phyloP scores from a whole-genome alignment of 2,329 filamentous ascomycete genomes.

The Emmonsiellopsis sp. region DNA sequence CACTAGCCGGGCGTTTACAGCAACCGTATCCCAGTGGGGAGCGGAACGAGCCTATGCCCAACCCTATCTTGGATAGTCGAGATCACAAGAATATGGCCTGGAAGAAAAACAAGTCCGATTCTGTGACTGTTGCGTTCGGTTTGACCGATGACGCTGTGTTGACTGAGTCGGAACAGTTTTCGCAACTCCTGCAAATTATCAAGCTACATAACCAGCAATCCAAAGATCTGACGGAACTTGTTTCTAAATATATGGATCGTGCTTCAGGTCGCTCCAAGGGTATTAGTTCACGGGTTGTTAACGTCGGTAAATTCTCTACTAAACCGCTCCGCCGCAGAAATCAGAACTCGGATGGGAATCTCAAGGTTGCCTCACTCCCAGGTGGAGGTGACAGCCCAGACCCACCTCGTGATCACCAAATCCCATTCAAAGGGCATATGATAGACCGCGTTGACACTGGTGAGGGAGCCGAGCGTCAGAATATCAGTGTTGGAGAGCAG shows the following conservation, averaged over 20 bases:
- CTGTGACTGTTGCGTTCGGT: neutral
- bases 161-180: conserved; percentile 1
- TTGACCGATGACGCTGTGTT: neutral
- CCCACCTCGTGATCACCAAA: conserved; percentile 6
- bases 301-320: neutral
- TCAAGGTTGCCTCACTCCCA: conserved; percentile 8
- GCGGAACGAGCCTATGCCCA: too few species aligned
- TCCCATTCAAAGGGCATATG: conserved; percentile 13
- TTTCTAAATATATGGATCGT: conserved; percentile 6
- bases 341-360: neutral
- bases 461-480: conserved; percentile 61
- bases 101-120: neutral
- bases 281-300: neutral
- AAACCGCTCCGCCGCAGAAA: neutral
- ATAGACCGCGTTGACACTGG: conserved; percentile 36
- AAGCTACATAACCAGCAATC: conserved; percentile 6
- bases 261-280: neutral
- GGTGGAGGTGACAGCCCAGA: conserved; percentile 13
- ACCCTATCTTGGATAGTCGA: too few species aligned
- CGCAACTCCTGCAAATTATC: conserved; percentile 8
- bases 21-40: neutral
- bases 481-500: conserved; percentile 16
- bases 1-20: neutral
- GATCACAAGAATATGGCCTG: neutral
- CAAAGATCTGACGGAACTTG: conserved; percentile 7